Conservation (phyloP, 2,329 filamentous ascomycete genomes). For the Ampelomyces quisqualis region DNA sequence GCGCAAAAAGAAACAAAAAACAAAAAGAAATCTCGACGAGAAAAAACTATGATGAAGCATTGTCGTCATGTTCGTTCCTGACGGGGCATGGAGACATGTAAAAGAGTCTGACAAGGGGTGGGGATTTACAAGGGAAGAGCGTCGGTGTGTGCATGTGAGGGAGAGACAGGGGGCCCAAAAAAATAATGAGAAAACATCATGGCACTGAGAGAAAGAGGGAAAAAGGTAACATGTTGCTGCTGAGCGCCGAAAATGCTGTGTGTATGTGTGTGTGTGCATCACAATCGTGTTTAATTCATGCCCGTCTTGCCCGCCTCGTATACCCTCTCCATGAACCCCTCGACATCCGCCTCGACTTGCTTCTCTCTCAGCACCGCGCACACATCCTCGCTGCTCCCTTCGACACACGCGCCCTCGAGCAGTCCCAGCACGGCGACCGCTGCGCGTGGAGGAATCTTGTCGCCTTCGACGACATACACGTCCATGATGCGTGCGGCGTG, state of each 20-base stretch:
- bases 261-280: neutral
- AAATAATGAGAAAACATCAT: no score
- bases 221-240: neutral
- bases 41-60: no score
- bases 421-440: constrained; percentile 65
- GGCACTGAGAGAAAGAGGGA: neutral
- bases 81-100: no score
- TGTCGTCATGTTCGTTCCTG: no score
- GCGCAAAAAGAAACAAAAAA: no score
- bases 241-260: neutral
- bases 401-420: constrained; percentile 49
- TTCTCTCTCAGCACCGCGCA: constrained; percentile 17
- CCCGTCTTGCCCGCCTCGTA: constrained; percentile 40
- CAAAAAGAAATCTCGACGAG: no score
- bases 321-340: constrained; percentile 38
- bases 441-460: constrained; percentile 68
- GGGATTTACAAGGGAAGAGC: no score
- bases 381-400: constrained; percentile 39
- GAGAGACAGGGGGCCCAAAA: no score
- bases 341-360: constrained; percentile 20
- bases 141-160: no score
- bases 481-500: constrained; percentile 76
- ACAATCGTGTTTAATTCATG: neutral
- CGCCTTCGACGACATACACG: constrained; percentile 79
- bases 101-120: no score